Conservation (phyloP, 768 basidiomycete genomes). For the Lactarius psammicola region DNA sequence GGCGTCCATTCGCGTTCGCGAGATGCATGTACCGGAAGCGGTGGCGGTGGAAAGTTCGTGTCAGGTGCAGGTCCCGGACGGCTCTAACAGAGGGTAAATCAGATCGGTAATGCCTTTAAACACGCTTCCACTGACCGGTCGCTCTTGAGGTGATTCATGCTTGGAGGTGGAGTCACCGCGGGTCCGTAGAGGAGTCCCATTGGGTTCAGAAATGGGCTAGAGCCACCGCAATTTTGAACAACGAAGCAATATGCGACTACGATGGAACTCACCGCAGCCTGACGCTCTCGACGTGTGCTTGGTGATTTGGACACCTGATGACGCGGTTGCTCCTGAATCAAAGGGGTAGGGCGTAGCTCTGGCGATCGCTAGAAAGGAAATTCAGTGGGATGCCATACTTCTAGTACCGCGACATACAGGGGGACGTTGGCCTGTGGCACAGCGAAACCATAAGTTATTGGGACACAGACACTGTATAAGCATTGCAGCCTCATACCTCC, state of each 20-base stretch:
- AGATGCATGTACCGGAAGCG: neutral
- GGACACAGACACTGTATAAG: too few relatives aligned
- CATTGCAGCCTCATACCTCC: slow-evolving; percentile 1
- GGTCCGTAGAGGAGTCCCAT: neutral
- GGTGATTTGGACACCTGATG: slow-evolving; percentile 2
- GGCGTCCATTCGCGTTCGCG: slow-evolving; percentile 23
- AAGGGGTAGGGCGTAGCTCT: slow-evolving; percentile 1
- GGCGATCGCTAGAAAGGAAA: slow-evolving; percentile 15
- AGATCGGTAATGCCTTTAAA: neutral
- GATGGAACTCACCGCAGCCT: slow-evolving; percentile 10
- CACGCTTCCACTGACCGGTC: slow-evolving; percentile 2
- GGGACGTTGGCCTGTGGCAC: slow-evolving; percentile 1
- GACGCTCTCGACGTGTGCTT: slow-evolving; percentile 15
- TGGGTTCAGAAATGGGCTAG: slow-evolving; percentile 1
- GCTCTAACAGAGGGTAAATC: slow-evolving; percentile 1
- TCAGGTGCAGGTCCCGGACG: slow-evolving; percentile 9
- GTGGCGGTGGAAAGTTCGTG: neutral
- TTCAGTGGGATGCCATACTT: neutral
- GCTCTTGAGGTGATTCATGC: slow-evolving; percentile 6
- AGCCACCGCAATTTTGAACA: neutral
- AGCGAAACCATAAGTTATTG: neutral
- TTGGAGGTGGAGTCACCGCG: neutral
- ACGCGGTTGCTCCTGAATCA: slow-evolving; percentile 12
- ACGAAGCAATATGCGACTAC: neutral
- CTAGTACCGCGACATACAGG: slow-evolving; percentile 1